phyloP scores from a whole-genome alignment of 208 protist genomes.

The Leishmania tropica region DNA sequence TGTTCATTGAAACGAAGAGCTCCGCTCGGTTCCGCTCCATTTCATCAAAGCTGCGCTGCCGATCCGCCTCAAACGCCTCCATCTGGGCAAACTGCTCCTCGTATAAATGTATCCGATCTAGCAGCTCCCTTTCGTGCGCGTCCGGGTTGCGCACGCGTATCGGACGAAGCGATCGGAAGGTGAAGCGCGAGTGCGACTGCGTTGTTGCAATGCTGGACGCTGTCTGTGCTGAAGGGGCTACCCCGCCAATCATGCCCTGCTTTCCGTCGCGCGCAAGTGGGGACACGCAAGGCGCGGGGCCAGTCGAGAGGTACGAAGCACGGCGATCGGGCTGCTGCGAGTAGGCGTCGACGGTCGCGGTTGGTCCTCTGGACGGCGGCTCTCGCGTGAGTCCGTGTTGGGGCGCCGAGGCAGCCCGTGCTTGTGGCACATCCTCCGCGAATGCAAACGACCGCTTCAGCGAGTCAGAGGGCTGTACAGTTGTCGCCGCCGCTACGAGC shows the following conservation, averaged over 20 bases:
- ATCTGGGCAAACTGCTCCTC: slow-evolving; percentile 50
- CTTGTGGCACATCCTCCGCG: neutral
- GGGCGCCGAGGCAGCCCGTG: slow-evolving; percentile 10
- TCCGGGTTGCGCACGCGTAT: slow-evolving; percentile 63
- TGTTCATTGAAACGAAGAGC: slow-evolving; percentile 82
- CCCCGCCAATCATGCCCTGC: neutral
- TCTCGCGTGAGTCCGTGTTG: slow-evolving; percentile 1
- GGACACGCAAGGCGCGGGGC: slow-evolving; percentile 12
- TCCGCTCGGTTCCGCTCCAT: slow-evolving; percentile 78
- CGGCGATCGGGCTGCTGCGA: slow-evolving; percentile 8
- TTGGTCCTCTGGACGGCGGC: neutral
- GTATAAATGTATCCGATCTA: slow-evolving; percentile 64
- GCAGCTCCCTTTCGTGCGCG: slow-evolving; percentile 61
- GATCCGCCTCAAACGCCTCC: slow-evolving; percentile 59
- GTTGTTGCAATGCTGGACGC: neutral
- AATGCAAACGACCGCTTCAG: neutral
- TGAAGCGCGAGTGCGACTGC: slow-evolving; percentile 18
- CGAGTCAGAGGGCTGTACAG: slow-evolving; percentile 2
- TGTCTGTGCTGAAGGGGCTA: neutral
- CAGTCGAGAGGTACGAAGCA: neutral
- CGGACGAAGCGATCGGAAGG: slow-evolving; percentile 50
- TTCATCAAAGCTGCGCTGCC: slow-evolving; percentile 70
- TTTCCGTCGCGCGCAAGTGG: slow-evolving; percentile 21
- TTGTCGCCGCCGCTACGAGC: slow-evolving; percentile 2
- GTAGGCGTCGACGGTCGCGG: neutral